A percentile compares a stretch with the other conserved stretches of the same genome.
Conservation (phyloP, 306 rosid species). For the Cajanus cajan region DNA sequence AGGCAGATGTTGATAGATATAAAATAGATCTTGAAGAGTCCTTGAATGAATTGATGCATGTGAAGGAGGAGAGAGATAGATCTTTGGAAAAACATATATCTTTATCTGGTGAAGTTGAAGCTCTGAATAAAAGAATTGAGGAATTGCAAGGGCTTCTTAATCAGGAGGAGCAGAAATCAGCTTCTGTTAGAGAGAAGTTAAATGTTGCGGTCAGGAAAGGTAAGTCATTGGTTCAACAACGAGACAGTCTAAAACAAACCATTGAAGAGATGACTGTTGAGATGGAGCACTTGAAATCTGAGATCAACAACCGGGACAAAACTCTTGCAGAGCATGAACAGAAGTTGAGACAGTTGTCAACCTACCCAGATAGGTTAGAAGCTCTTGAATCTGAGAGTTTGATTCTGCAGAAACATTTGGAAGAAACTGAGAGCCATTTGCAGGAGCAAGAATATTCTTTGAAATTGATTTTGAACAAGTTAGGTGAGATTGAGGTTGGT, state of each 20-base stretch:
- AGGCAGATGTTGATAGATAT: conserved; percentile 44
- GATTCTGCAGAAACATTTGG: conserved; percentile 56
- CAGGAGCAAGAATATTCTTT: conserved; percentile 63
- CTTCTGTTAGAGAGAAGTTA: conserved; percentile 84
- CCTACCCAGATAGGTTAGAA: conserved; percentile 59
- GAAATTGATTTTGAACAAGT: conserved; percentile 49
- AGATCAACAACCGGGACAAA: conserved; percentile 48
- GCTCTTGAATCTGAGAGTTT: conserved; percentile 69
- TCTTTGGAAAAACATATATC: conserved; percentile 57
- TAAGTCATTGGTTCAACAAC: conserved; percentile 81
- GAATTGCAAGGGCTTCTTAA: conserved; percentile 71
- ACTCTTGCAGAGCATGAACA: conserved; percentile 63
- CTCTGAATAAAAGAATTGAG: conserved; percentile 53
- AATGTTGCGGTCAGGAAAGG: conserved; percentile 94
- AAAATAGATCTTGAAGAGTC: conserved; percentile 76
- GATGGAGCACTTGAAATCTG: conserved; percentile 63
- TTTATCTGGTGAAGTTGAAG: conserved; percentile 60
- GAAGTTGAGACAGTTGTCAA: conserved; percentile 54
- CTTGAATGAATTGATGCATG: conserved; percentile 51
- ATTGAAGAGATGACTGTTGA: conserved; percentile 62
- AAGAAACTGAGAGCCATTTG: conserved; percentile 57
- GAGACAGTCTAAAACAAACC: conserved; percentile 80
- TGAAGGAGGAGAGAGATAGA: conserved; percentile 68
- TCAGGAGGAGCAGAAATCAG: conserved; percentile 92
- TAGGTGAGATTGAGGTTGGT: conserved; percentile 62